A percentile compares a stretch with the other conserved stretches of the same genome.
These are phyloP conservation scores for Ballota nigra DNA, from an alignment of 257 asterid species.

Conservation along the genomic window DNA sequence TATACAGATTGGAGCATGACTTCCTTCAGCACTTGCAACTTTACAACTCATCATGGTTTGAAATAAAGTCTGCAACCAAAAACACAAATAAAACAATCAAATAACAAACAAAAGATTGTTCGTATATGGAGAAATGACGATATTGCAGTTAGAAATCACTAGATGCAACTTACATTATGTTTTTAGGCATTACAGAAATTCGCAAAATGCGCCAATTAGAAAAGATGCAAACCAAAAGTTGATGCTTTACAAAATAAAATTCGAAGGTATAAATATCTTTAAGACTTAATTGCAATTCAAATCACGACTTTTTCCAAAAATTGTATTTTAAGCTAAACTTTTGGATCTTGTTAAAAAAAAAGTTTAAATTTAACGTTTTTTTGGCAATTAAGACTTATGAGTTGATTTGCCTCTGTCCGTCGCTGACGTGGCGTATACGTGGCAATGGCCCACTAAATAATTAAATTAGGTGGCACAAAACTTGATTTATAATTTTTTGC, in stretches of 20 bases:
- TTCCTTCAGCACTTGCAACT: conserved; percentile 5
- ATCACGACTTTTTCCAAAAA: too few relatives aligned
- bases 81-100: conserved; percentile 7
- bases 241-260: neutral
- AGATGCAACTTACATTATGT: neutral
- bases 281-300: too few relatives aligned
- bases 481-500: too few relatives aligned
- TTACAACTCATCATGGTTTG: conserved; percentile 66
- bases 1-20: conserved; percentile 2
- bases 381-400: too few relatives aligned
- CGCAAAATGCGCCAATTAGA: neutral
- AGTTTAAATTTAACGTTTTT: too few relatives aligned
- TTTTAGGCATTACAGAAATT: neutral
- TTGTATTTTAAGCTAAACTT: too few relatives aligned
- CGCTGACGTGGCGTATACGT: too few relatives aligned
- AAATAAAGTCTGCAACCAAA: conserved; percentile 42
- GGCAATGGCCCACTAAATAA: too few relatives aligned
- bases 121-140: neutral
- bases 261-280: neutral
- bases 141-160: conserved; percentile 3
- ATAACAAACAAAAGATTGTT: neutral
- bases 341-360: too few relatives aligned
- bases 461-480: too few relatives aligned
- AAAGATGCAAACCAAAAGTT: neutral
- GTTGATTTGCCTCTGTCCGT: too few relatives aligned